phyloP scores from a whole-genome alignment of 345 rosid genomes.

The Isatis tinctoria region DNA sequence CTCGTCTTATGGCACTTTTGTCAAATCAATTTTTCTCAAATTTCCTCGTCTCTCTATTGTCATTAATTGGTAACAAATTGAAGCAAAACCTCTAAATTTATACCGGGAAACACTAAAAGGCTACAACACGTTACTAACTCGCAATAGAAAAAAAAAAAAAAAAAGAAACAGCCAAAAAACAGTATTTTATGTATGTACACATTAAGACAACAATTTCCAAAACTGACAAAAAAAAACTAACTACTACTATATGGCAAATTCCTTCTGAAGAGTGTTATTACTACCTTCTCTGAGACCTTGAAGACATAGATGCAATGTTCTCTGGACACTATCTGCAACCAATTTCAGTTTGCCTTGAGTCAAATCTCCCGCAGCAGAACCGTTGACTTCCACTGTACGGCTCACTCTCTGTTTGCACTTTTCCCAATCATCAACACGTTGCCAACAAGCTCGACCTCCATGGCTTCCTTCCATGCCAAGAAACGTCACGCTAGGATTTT shows the following conservation, averaged over 20 bases:
- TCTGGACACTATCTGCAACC: constrained; percentile 84
- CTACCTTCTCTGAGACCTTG: constrained; percentile 71
- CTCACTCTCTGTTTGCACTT: constrained; percentile 81
- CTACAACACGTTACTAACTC: constrained; percentile 6
- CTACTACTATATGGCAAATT: constrained; percentile 16
- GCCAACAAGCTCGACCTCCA: constrained; percentile 96
- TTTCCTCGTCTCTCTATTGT: background rate
- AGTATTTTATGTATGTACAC: constrained; percentile 22
- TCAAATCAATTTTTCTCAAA: background rate
- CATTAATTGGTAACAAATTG: background rate
- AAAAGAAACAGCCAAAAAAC: background rate
- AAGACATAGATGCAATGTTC: constrained; percentile 55
- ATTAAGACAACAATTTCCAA: constrained; percentile 9
- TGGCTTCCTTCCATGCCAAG: constrained; percentile 98
- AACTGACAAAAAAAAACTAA: constrained; percentile 13
- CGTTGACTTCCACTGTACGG: constrained; percentile 54
- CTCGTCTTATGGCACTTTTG: background rate
- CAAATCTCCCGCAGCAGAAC: constrained; percentile 47
- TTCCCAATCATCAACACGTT: constrained; percentile 80
- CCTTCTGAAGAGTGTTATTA: constrained; percentile 34
- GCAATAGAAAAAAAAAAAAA: background rate
- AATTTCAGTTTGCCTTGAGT: constrained; percentile 68
- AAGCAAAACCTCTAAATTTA: background rate
- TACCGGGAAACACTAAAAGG: constrained; percentile 3
- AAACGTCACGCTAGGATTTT: constrained; percentile 53